A percentile compares a stretch with the other conserved stretches of the same genome.
Conservation (phyloP, 257 asterid genomes). For the Solanum medicagineum region DNA sequence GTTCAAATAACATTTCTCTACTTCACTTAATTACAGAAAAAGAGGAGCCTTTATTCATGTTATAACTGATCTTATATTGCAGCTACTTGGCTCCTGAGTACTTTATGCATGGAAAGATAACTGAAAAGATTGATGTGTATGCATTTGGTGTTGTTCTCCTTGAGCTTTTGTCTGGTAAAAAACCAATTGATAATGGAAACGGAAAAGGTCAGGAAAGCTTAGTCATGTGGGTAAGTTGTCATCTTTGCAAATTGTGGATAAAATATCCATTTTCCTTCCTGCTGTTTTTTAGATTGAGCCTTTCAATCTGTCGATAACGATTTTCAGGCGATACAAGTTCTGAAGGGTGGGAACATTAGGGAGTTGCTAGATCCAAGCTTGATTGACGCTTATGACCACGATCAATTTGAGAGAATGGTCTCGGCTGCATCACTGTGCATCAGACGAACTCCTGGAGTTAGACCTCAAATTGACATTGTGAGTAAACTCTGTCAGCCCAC, state of each 20-base stretch:
- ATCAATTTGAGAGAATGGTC: slow-evolving; percentile 58
- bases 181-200: slow-evolving; percentile 54
- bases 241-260: background rate
- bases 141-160: slow-evolving; percentile 95
- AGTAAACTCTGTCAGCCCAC: slow-evolving; percentile 4
- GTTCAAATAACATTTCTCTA: background rate
- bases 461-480: slow-evolving; percentile 60
- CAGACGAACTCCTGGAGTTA: slow-evolving; percentile 49
- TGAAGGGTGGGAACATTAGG: slow-evolving; percentile 41
- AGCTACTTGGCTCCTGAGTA: slow-evolving; percentile 96
- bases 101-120: slow-evolving; percentile 69
- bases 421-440: slow-evolving; percentile 75
- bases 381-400: slow-evolving; percentile 27
- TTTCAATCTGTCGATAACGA: background rate
- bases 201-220: slow-evolving; percentile 70
- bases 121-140: slow-evolving; percentile 68
- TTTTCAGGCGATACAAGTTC: slow-evolving; percentile 54
- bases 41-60: background rate
- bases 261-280: background rate
- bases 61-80: slow-evolving; percentile 2
- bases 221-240: slow-evolving; percentile 75
- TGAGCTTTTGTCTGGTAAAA: slow-evolving; percentile 81
- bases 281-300: background rate
- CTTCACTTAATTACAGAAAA: background rate
- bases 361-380: slow-evolving; percentile 55